A percentile compares a stretch with the other conserved stretches of the same genome.
phyloP scores from a whole-genome alignment of 768 basidiomycete genomes.

The Tulasnella sp. region DNA sequence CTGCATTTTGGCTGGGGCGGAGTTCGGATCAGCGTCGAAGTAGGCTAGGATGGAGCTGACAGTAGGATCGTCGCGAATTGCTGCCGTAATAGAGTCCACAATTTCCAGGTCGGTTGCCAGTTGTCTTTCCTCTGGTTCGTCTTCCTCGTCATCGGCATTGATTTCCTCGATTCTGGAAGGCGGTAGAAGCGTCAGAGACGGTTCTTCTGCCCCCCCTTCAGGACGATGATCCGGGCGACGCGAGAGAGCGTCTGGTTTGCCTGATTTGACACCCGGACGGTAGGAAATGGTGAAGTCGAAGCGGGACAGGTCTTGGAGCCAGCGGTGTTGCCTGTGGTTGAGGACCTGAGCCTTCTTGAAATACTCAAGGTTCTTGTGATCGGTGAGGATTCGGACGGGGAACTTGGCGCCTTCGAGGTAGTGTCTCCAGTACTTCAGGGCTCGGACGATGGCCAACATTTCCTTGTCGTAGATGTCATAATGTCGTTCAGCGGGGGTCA shows the following conservation, averaged over 20 bases:
- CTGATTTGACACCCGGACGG: conserved; percentile 8
- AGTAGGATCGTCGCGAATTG: background rate
- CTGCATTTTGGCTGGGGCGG: background rate
- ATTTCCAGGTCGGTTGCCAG: background rate
- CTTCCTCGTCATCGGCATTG: background rate
- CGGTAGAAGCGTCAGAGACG: background rate
- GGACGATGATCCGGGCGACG: background rate
- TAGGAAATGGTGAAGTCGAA: conserved; percentile 30
- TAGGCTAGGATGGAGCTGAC: background rate
- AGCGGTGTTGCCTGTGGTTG: conserved; percentile 30
- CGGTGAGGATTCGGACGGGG: conserved; percentile 21
- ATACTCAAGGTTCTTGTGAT: conserved; percentile 31
- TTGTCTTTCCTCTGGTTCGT: background rate
- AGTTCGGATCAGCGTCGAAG: background rate
- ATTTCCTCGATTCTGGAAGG: background rate
- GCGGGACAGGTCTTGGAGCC: conserved; percentile 28
- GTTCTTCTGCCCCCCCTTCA: conserved; percentile 18
- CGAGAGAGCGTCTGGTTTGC: conserved; percentile 10
- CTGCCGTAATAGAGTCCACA: background rate
- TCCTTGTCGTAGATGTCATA: conserved; percentile 37
- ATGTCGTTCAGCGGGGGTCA: conserved; percentile 21
- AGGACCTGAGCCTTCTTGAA: conserved; percentile 27
- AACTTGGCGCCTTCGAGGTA: conserved; percentile 24
- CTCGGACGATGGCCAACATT: conserved; percentile 32
- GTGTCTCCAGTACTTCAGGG: conserved; percentile 24